Base-by-base conservation (phyloP, 2,329 filamentous ascomycete genomes). In the Nigrograna mackinnonii region DNA sequence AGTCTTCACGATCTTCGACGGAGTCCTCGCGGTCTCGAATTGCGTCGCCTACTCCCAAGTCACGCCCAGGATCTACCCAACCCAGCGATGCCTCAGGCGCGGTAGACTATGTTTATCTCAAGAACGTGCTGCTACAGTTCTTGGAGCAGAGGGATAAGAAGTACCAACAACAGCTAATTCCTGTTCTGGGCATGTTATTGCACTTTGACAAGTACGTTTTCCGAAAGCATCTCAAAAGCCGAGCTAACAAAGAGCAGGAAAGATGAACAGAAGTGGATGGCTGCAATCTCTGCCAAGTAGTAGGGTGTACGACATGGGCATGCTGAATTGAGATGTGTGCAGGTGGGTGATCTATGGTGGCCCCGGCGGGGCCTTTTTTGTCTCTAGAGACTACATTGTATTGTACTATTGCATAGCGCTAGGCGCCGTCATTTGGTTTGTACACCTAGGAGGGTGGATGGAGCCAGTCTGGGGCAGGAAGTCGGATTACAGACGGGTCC, bases 231-330 rank as follows among this genome's bases (percentile, higher is more conserved):
- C 14, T 28, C 11, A 14, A 11, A 28, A 28, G 24, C 11, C 24
- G 18, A n/a, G 39, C 62, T 69, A 47, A 66, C 48, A 19, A 34
- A 24, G 4, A 35, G 46, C 43, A 83, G 79, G 56, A 82, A 79
- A 55, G 91, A 96, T 55, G 87, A 94, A 70, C 85, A 94, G 69
- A 92, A 89, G 69, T 95, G 90, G 89, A 82, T 86, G 69, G 80
- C 84, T 14, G 90, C 87, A 3, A 84, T 95, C 36, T 75, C 77
- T 46, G 75, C 79, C 13, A 62, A 55, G 52, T 67, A 57, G 46
- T 11, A 9, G 24, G 9, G 24, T 28, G 24, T 28, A n/a, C 24
- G 24, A 28, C 24, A 28, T 28, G 24, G 24, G n/a, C n/a, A n/a
- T 28, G 9, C 24, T 9, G 24, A 28, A n/a, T 28, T 28, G 24